Base-by-base conservation (phyloP, 805 yeast genomes). In the Kuraishia hungarica region DNA sequence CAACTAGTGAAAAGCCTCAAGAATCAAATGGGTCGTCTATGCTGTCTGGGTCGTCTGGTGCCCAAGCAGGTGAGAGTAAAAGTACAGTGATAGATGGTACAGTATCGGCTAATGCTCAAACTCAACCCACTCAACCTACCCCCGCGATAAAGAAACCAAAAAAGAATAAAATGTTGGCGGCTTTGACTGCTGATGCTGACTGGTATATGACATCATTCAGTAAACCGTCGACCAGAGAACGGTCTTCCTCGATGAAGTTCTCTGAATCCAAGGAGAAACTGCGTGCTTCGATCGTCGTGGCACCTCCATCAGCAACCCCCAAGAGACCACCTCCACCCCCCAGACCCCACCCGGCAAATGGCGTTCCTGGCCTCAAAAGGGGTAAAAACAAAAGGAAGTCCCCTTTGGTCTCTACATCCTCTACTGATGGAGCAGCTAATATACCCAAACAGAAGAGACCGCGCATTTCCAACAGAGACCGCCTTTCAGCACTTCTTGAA, bases 161-260 rank as follows among this genome's bases (percentile, higher is more conserved):
- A 11, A 17, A 3, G 17, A 23, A 17, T 8, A 48, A 24, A 15
- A 48, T 48, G 51, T 29, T 48, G 20, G 51, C 26, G 10, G 28
- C 20, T 23, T 19, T 51, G 28, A 35, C 48, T 5, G 48, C 47
- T 2, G 53, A 51, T 51, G 53, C 53, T 10, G 53, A 51, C 28
- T 51, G 53, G 53, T 51, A 51, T 24, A 51, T 39, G 48, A 51
- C 53, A 11, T 39, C 53, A n/a, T 51, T 39, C 28, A 5, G n/a
- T 4, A 39, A 22, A 20, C 49, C 49, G n/a, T 17, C 20, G 13
- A 7, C 48, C 17, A 35, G 28, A n/a, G 48, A 20, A 22, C 39
- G 53, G 20, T 22, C 21, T 3, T 51, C 53, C 4, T 51, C 53
- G n/a, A n/a, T 51, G 48, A 51, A 39, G 19, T 39, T 51, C 24